Evolutionary conservation across 108 stramenopile genomes (phyloP).

Genomic region (Nitzschia sp.): DNA sequence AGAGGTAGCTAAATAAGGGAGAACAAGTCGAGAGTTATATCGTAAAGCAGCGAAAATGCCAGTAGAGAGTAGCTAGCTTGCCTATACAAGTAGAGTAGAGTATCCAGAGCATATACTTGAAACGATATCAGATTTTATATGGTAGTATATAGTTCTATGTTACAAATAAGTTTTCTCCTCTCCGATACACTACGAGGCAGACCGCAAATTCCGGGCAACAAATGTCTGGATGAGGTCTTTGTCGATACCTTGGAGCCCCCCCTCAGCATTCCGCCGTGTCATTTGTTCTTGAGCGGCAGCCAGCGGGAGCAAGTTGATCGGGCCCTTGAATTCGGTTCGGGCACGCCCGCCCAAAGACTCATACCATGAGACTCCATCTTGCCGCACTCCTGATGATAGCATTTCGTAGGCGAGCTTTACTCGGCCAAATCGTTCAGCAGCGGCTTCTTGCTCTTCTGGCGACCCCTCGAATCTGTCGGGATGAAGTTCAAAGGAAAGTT

Average conservation of each 20-base stretch:
- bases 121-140: too few relatives aligned
- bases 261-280: slow-evolving; percentile 24
- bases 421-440: slow-evolving; percentile 42
- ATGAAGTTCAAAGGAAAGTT: slow-evolving; percentile 62
- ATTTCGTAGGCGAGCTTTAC: slow-evolving; percentile 76
- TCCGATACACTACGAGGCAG: background rate
- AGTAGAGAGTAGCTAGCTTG: too few relatives aligned
- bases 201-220: slow-evolving; percentile 60
- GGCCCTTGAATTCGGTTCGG: slow-evolving; percentile 65
- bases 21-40: too few relatives aligned
- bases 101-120: too few relatives aligned
- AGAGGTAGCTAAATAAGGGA: too few relatives aligned
- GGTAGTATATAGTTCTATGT: too few relatives aligned
- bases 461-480: slow-evolving; percentile 71
- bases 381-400: slow-evolving; percentile 51
- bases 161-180: background rate
- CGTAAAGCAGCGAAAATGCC: too few relatives aligned
- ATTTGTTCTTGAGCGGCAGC: slow-evolving; percentile 47
- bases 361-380: slow-evolving; percentile 67
- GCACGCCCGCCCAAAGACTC: slow-evolving; percentile 75
- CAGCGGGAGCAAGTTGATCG: slow-evolving; percentile 53
- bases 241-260: slow-evolving; percentile 61
- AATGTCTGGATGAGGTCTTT: slow-evolving; percentile 71
- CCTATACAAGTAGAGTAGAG: too few relatives aligned
- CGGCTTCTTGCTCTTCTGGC: slow-evolving; percentile 48